A percentile compares a stretch with the other conserved stretches of the same genome.
Evolutionary conservation across 1,284 basidiomycete species (phyloP).

Genomic region (Termitomyces sp.): DNA sequence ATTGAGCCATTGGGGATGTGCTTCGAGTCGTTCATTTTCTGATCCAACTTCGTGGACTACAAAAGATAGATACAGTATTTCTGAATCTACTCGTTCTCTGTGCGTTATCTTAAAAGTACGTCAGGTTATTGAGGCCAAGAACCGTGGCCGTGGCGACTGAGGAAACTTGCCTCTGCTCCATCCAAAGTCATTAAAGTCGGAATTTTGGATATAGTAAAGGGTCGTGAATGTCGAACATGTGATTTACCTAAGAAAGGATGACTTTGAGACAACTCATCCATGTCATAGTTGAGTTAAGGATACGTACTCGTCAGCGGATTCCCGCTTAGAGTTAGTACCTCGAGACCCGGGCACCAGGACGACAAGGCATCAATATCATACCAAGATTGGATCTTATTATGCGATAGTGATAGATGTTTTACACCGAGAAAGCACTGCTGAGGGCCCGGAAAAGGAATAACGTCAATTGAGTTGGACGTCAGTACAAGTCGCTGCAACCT

Average conservation of each 20-base stretch:
- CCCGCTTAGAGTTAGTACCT: slow-evolving; percentile 51
- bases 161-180: slow-evolving; percentile 51
- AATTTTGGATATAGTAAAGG: slow-evolving; percentile 70
- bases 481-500: slow-evolving; percentile 67
- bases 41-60: slow-evolving; percentile 42
- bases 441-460: slow-evolving; percentile 40
- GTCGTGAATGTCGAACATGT: slow-evolving; percentile 46
- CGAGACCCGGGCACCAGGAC: slow-evolving; percentile 58
- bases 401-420: slow-evolving; percentile 59
- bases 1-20: slow-evolving; percentile 59
- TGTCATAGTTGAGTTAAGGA: slow-evolving; percentile 9
- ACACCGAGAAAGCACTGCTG: slow-evolving; percentile 29
- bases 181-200: slow-evolving; percentile 63
- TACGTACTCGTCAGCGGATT: slow-evolving; percentile 62
- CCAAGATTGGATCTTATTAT: slow-evolving; percentile 64
- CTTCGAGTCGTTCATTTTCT: slow-evolving; percentile 38
- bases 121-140: slow-evolving; percentile 11
- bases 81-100: slow-evolving; percentile 80
- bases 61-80: slow-evolving; percentile 77
- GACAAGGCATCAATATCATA: slow-evolving; percentile 64
- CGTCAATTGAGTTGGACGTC: slow-evolving; percentile 54
- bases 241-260: slow-evolving; percentile 30
- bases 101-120: slow-evolving; percentile 49
- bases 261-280: slow-evolving; percentile 14
- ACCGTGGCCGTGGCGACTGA: not conserved